Evolutionary conservation across 306 rosid species (phyloP), one percentile per base, ranked within the genome.

Genomic region (Alnus rubra): DNA sequence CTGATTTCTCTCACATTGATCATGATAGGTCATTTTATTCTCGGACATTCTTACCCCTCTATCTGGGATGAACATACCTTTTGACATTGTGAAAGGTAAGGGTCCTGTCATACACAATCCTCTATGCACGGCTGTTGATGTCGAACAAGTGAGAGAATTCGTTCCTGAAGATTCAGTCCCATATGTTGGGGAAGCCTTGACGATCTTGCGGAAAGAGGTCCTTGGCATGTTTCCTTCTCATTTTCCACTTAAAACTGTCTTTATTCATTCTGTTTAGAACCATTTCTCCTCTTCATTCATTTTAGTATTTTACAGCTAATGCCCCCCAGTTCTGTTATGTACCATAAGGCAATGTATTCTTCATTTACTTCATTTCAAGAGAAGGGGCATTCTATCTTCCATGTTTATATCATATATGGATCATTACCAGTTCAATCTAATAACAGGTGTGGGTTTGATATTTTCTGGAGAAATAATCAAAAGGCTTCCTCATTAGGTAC

Each of bases 41-140:
- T 95, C 99, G 0, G 99, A 95, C 82, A 95, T 95, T 88, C 92
- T 95, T 67, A 95, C 99, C 62, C 99, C 99, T 12, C 97, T 95
- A 42, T 89, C 99, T 13, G 99, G 99, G 72, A 95, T 95, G 99
- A 95, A 95, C 74, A 91, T 95, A 75, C 98, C 99, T 35, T 95
- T 95, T 63, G 99, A 95, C 87, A 95, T 95, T 74, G 98, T 95
- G 76, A 95, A 95, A 85, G 99, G 99, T 14, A 91, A 88, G 85
- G 99, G 99, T 80, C 99, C 99, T 15, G 83, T 95, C 71, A 95
- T 95, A 65, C 90, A 89, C 73, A 84, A 90, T 81, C 96, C 98
- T 62, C 74, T 95, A 80, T 56, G 77, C 47, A 77, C 91, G 35
- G 88, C 88, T 62, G 86, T 86, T 60, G 94, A 93, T 82, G 97